These are phyloP conservation scores for Fusarium napiforme DNA, from an alignment of 2,329 filamentous ascomycete species.

Conservation along the genomic window DNA sequence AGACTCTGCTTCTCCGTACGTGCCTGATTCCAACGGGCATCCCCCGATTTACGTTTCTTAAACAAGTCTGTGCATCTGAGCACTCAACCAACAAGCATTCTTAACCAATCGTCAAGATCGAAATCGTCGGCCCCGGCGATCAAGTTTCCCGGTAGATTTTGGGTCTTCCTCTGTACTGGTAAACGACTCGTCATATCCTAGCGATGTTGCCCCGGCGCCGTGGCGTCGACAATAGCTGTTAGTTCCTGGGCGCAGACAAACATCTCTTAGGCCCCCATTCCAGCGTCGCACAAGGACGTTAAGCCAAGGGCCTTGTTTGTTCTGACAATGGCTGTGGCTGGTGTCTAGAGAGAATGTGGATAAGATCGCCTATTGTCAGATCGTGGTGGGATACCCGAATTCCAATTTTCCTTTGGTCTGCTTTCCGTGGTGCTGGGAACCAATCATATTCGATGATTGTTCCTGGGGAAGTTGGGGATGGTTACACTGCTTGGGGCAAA, in stretches of 20 bases:
- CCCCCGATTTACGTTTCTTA: neutral
- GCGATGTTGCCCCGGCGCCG: neutral
- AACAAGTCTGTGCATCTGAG: neutral
- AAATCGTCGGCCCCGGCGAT: neutral
- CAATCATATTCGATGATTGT: neutral
- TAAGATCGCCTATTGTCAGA: neutral
- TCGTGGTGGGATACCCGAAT: neutral
- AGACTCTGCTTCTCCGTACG: neutral
- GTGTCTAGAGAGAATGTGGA: neutral
- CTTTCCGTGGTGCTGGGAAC: neutral
- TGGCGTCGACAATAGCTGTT: neutral
- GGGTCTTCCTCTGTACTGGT: neutral
- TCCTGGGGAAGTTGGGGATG: neutral
- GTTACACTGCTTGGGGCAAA: neutral
- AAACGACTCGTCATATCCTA: neutral
- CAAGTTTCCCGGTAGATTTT: accelerated
- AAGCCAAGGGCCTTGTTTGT: neutral
- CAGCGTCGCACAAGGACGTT: neutral
- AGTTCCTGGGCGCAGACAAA: neutral
- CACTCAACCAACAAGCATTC: neutral
- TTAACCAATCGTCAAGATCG: neutral
- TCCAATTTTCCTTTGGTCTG: neutral
- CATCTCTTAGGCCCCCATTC: neutral
- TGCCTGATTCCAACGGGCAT: neutral
- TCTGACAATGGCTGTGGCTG: neutral